Base-by-base conservation (phyloP, 805 yeast species). In the Candida xiaguanensis region DNA sequence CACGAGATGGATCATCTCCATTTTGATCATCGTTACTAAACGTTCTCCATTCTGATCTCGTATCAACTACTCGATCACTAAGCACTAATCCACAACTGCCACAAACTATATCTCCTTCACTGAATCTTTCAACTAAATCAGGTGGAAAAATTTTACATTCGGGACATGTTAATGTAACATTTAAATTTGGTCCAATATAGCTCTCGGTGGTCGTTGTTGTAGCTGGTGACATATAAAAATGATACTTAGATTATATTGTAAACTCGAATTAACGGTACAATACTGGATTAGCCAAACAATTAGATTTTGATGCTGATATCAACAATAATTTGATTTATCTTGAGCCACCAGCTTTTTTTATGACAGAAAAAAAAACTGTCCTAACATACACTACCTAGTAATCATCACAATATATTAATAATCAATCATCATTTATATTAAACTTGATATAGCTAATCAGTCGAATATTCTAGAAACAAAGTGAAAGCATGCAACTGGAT, bases 1-100 rank as follows among this genome's bases (percentile, higher is more conserved):
- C 99, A 85, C 99, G 98, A 49, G 93, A 82, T 4, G 99, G 99
- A 60, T 91, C 99, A 61, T 89, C 97, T 52, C 95, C 95, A 51
- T 91, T 93, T 61, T 91, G 98, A 61, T 91, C 99, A 60, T 91
- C 99, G 58, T 93, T 93, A 43, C 95, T 83, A 61, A 91, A 91
- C 2, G 99, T 93, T 70, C 99, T 85, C 99, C 99, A 91, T 70
- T 91, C 99, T 1, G 96, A 87, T 50, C 98, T 74, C 4, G 95
- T 90, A 55, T 91, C 99, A 22, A 91, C 96, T 37, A 91, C 82
- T 47, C 90, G 75, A 58, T 89, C 95, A 50, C 95, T 86, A 17
- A 93, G 74, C 1, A 91, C 98, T 42, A 93, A 70, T 2, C 99
- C 99, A 70, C 99, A 93, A 46, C 89, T 74, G 2, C 96, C 98